phyloP scores from a whole-genome alignment of 2,329 filamentous ascomycete species.

The Cladosporium sp. region DNA sequence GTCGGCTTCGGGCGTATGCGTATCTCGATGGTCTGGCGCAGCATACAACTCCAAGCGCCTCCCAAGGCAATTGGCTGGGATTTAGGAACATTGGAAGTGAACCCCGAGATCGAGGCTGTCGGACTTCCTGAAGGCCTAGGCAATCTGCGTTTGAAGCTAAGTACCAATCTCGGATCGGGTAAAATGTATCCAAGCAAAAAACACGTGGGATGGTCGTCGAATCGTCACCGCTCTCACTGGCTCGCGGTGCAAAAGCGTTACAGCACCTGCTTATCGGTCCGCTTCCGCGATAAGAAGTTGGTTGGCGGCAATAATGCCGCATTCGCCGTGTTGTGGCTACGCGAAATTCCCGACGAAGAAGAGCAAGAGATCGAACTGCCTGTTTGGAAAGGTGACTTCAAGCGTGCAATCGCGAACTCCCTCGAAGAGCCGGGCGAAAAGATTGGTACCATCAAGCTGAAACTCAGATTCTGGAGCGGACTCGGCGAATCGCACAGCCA shows the following conservation, averaged over 20 bases:
- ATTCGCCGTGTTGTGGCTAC: slow-evolving; percentile 64
- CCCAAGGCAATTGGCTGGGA: slow-evolving; percentile 63
- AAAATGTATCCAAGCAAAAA: slow-evolving; percentile 51
- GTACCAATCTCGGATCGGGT: slow-evolving; percentile 53
- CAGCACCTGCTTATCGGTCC: slow-evolving; percentile 51
- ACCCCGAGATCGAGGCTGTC: slow-evolving; percentile 47
- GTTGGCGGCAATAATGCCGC: slow-evolving; percentile 54
- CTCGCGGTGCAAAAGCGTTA: slow-evolving; percentile 61
- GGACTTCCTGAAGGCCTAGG: slow-evolving; percentile 48
- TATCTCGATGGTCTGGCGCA: slow-evolving; percentile 70
- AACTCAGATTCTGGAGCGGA: slow-evolving; percentile 58
- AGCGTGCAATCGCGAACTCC: slow-evolving; percentile 49
- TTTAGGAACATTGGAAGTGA: slow-evolving; percentile 64
- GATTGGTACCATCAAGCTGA: slow-evolving; percentile 56
- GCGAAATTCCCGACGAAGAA: slow-evolving; percentile 66
- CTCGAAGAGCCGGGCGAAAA: slow-evolving; percentile 53
- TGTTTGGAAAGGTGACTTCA: slow-evolving; percentile 64
- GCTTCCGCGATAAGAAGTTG: slow-evolving; percentile 54
- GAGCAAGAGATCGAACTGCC: slow-evolving; percentile 54
- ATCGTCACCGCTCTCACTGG: slow-evolving; percentile 42
- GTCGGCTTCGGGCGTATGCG: slow-evolving; percentile 67
- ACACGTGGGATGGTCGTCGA: slow-evolving; percentile 51
- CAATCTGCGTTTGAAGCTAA: slow-evolving; percentile 53
- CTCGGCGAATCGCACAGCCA: slow-evolving; percentile 56
- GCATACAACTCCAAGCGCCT: slow-evolving; percentile 60